These are phyloP conservation scores for Podospora appendiculata DNA, from an alignment of 495 filamentous ascomycete species.

Conservation along the genomic window DNA sequence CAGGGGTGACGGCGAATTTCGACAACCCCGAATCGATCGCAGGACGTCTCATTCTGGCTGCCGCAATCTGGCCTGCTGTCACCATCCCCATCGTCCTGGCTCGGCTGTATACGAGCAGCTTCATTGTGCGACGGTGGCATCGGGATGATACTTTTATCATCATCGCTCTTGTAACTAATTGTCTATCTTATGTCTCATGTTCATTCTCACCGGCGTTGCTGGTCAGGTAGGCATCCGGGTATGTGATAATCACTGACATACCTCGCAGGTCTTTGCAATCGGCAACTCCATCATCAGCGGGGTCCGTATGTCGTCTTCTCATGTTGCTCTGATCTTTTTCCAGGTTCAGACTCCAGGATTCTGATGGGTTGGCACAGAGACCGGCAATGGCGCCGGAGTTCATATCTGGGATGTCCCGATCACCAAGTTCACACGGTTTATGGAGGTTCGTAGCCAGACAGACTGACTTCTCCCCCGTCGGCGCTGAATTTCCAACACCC, in stretches of 20 bases:
- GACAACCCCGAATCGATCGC: slow-evolving; percentile 15
- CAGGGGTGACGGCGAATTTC: slow-evolving; percentile 18
- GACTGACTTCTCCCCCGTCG: too few relatives aligned
- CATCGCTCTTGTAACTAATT: slow-evolving; percentile 6
- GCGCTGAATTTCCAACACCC: too few relatives aligned
- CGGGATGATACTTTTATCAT: slow-evolving; percentile 8
- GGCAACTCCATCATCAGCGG: slow-evolving; percentile 1
- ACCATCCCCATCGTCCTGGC: slow-evolving; percentile 12
- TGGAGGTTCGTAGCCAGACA: neutral
- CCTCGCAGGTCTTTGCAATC: slow-evolving; percentile 1
- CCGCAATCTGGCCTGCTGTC: slow-evolving; percentile 12
- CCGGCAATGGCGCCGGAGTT: neutral
- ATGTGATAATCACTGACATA: neutral
- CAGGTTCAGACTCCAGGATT: neutral
- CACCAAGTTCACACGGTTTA: neutral
- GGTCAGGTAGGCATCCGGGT: too few relatives aligned
- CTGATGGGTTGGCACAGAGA: neutral
- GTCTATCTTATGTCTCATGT: neutral
- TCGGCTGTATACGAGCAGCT: slow-evolving; percentile 12
- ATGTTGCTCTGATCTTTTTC: neutral
- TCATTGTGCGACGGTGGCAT: slow-evolving; percentile 16
- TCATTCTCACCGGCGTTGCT: too few relatives aligned
- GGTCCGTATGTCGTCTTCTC: neutral
- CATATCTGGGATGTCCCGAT: slow-evolving; percentile 4
- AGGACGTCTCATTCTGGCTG: slow-evolving; percentile 9